Conservation (phyloP, 106 monocot species). For the Dendrobium huoshanense region DNA sequence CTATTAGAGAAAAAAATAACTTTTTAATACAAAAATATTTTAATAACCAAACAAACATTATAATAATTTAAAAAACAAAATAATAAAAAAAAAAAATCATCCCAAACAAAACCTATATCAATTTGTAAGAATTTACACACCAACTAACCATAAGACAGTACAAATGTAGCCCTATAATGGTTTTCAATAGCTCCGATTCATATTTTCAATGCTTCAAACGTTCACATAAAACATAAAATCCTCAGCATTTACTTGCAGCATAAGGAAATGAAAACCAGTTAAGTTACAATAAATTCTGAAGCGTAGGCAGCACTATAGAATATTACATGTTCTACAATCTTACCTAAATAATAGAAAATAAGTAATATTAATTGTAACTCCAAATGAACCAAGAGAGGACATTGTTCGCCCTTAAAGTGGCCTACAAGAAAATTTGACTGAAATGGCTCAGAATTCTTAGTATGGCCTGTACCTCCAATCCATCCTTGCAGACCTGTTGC, state of each 20-base stretch:
- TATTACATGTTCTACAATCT: background rate
- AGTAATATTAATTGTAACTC: background rate
- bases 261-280: background rate
- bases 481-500: conserved; percentile 60
- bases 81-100: too few relatives aligned
- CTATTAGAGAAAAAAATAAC: too few relatives aligned
- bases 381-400: too few relatives aligned
- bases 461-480: conserved; percentile 95
- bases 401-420: too few relatives aligned
- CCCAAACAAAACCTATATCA: too few relatives aligned
- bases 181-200: background rate
- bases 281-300: too few relatives aligned
- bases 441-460: conserved; percentile 8
- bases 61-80: too few relatives aligned
- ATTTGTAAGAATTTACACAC: too few relatives aligned
- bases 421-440: too few relatives aligned
- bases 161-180: background rate
- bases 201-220: background rate
- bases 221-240: background rate
- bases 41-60: too few relatives aligned
- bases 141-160: background rate
- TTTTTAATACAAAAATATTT: too few relatives aligned
- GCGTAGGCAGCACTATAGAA: background rate
- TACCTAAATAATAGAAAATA: background rate
- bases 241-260: background rate